Evolutionary conservation across 306 rosid species (phyloP).

Genomic region (Quercus dentata): DNA sequence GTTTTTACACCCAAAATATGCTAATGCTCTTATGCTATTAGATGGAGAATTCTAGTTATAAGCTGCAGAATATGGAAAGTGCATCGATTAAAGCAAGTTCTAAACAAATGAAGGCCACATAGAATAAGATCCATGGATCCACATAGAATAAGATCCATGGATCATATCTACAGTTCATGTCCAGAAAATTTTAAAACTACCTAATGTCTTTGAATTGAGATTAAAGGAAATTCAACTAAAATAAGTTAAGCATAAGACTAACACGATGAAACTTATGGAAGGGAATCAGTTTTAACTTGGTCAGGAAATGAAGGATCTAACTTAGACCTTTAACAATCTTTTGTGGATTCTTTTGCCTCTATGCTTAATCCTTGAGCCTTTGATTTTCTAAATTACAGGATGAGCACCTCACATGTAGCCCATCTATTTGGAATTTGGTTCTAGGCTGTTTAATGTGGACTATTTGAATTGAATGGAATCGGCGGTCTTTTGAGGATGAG

Average conservation of each 20-base stretch:
- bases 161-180: background rate
- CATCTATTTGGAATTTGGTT: background rate
- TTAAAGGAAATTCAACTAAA: background rate
- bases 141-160: background rate
- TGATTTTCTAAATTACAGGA: background rate
- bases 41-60: background rate
- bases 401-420: background rate
- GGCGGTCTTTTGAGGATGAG: no score
- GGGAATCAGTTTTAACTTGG: no score
- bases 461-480: no score
- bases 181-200: background rate
- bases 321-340: background rate
- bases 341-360: background rate
- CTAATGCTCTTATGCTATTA: background rate
- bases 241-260: background rate
- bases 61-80: background rate
- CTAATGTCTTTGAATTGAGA: background rate
- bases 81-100: background rate
- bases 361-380: background rate
- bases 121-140: background rate
- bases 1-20: no score
- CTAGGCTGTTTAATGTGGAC: no score
- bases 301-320: background rate
- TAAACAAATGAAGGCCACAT: background rate
- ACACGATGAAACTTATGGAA: no score